Conservation (phyloP, 331 rosid species). For the Stylosanthes scabra region DNA sequence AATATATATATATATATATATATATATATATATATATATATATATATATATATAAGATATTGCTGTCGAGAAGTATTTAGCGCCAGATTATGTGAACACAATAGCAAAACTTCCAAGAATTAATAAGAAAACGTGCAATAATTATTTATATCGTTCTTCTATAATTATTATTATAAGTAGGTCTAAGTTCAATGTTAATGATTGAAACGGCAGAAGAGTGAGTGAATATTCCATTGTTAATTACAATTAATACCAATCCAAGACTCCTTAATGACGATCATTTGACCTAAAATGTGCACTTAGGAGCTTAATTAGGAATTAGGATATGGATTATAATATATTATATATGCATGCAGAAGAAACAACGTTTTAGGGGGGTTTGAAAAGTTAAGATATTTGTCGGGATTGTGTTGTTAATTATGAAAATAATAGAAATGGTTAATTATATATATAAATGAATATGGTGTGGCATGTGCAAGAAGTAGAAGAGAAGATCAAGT, state of each 20-base stretch:
- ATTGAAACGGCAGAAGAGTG: not conserved
- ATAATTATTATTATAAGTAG: not conserved
- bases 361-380: constrained; percentile 34
- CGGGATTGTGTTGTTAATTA: constrained; percentile 59
- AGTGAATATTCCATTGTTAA: not conserved
- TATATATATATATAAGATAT: too few species aligned
- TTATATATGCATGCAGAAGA: constrained; percentile 27
- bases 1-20: too few species aligned
- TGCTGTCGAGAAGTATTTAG: too few species aligned
- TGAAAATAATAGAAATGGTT: too few species aligned
- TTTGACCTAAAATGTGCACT: constrained; percentile 3
- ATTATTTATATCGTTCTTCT: not conserved
- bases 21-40: too few species aligned
- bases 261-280: not conserved
- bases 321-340: constrained; percentile 1
- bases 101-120: too few species aligned
- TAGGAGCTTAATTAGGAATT: not conserved
- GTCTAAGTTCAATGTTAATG: constrained; percentile 2
- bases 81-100: constrained; percentile 3
- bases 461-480: constrained; percentile 83
- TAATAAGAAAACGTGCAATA: constrained; percentile 8
- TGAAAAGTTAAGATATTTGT: constrained; percentile 56
- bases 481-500: constrained; percentile 58
- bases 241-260: not conserved
- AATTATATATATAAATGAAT: constrained; percentile 37